These are phyloP conservation scores for Paraphaeosphaeria minitans DNA, from an alignment of 2,329 filamentous ascomycete genomes.

Conservation along the genomic window DNA sequence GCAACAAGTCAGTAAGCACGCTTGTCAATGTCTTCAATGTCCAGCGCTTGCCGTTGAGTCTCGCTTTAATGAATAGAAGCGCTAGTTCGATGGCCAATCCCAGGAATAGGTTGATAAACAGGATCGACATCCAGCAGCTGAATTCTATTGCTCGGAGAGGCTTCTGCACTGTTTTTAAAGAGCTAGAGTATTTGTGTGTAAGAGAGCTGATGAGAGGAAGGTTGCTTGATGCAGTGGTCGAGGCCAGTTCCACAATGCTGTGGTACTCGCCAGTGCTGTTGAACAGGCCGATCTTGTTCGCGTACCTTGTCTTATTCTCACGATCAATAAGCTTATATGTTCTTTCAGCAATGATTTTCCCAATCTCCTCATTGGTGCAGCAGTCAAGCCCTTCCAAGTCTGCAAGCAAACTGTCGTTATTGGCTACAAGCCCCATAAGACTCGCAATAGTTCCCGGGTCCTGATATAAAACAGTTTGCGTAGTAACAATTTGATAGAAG, in stretches of 20 bases:
- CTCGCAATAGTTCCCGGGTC: constrained; percentile 43
- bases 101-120: constrained; percentile 24
- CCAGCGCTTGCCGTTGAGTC: constrained; percentile 15
- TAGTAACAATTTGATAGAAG: constrained; percentile 26
- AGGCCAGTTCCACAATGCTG: too few species aligned
- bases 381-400: constrained; percentile 33
- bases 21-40: too few species aligned
- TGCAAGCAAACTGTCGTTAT: constrained; percentile 27
- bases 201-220: too few species aligned
- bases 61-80: constrained; percentile 23
- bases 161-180: constrained; percentile 19
- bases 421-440: constrained; percentile 41
- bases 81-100: constrained; percentile 20
- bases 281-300: too few species aligned
- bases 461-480: constrained; percentile 25
- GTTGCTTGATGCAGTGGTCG: too few species aligned
- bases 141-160: constrained; percentile 32
- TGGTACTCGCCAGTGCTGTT: too few species aligned
- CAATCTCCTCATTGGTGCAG: constrained; percentile 23
- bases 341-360: constrained; percentile 17
- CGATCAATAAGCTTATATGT: constrained; percentile 22
- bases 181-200: too few species aligned
- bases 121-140: constrained; percentile 18
- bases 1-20: constrained; percentile 6
- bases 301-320: too few species aligned